These are phyloP conservation scores for Metarhizium brunneum DNA, from an alignment of 2,329 filamentous ascomycete genomes.

Conservation along the genomic window DNA sequence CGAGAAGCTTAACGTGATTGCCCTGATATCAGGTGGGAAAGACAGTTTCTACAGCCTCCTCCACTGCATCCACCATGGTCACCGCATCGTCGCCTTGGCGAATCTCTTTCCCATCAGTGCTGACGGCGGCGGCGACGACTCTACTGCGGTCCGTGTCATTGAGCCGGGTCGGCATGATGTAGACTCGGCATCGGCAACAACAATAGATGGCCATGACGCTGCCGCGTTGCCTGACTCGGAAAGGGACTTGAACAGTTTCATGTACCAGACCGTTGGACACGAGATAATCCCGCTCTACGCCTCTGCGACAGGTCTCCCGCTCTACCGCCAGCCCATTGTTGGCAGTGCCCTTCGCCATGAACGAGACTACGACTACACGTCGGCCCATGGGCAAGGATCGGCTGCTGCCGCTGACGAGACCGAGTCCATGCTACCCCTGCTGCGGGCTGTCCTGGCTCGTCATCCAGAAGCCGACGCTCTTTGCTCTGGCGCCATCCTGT, in stretches of 20 bases:
- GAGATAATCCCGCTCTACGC: slow-evolving; percentile 78
- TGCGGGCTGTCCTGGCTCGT: slow-evolving; percentile 53
- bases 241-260: slow-evolving; percentile 82
- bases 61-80: slow-evolving; percentile 80
- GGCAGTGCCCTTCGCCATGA: slow-evolving; percentile 63
- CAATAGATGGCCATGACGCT: background rate
- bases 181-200: background rate
- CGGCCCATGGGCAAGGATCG: slow-evolving; percentile 10
- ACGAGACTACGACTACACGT: slow-evolving; percentile 53
- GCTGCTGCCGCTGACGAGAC: slow-evolving; percentile 61
- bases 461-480: slow-evolving; percentile 82
- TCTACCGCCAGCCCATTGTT: slow-evolving; percentile 71
- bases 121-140: background rate
- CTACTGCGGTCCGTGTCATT: slow-evolving; percentile 8
- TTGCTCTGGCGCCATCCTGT: slow-evolving; percentile 84
- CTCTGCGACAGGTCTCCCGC: slow-evolving; percentile 65
- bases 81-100: slow-evolving; percentile 76
- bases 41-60: slow-evolving; percentile 92
- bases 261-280: slow-evolving; percentile 98
- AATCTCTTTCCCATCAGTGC: slow-evolving; percentile 59
- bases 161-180: slow-evolving; percentile 8
- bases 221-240: slow-evolving; percentile 12
- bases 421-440: slow-evolving; percentile 71
- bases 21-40: slow-evolving; percentile 90
- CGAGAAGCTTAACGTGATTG: slow-evolving; percentile 65